Conservation (phyloP, 2,329 filamentous ascomycete genomes). For the Aspergillus awamori region DNA sequence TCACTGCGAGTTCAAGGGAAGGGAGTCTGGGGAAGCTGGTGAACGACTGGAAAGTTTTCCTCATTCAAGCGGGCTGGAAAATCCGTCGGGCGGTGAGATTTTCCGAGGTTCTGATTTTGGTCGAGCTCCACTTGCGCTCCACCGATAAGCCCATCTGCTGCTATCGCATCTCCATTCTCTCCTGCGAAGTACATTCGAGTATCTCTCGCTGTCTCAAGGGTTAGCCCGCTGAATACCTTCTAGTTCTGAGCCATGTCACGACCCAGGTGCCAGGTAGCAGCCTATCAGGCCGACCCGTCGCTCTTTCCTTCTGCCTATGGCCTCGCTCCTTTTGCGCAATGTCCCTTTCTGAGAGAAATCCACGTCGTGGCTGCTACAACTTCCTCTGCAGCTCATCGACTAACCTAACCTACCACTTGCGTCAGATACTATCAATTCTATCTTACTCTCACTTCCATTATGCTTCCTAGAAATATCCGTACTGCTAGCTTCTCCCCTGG, state of each 20-base stretch:
- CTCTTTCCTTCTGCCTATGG: neutral
- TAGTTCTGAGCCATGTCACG: neutral
- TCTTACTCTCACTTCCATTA: neutral
- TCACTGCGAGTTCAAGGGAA: neutral
- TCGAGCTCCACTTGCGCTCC: neutral
- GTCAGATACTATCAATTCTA: neutral
- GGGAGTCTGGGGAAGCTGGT: slow-evolving; percentile 7
- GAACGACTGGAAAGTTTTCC: slow-evolving; percentile 33
- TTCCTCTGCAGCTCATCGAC: neutral
- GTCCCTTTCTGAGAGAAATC: neutral
- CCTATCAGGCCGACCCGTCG: neutral
- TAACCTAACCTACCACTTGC: neutral
- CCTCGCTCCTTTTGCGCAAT: neutral
- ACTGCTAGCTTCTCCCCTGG: neutral
- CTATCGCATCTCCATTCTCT: neutral
- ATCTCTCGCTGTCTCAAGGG: too few relatives aligned
- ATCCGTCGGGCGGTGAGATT: slow-evolving; percentile 39
- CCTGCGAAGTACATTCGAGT: too few relatives aligned
- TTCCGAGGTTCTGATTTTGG: slow-evolving; percentile 30
- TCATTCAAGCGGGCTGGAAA: slow-evolving; percentile 20
- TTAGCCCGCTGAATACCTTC: too few relatives aligned
- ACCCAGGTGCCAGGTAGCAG: neutral
- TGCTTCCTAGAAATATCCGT: neutral
- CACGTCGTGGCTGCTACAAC: neutral
- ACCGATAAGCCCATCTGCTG: neutral